Base-by-base conservation (phyloP, 164 flowering plant species). In the Berberis vulgaris region DNA sequence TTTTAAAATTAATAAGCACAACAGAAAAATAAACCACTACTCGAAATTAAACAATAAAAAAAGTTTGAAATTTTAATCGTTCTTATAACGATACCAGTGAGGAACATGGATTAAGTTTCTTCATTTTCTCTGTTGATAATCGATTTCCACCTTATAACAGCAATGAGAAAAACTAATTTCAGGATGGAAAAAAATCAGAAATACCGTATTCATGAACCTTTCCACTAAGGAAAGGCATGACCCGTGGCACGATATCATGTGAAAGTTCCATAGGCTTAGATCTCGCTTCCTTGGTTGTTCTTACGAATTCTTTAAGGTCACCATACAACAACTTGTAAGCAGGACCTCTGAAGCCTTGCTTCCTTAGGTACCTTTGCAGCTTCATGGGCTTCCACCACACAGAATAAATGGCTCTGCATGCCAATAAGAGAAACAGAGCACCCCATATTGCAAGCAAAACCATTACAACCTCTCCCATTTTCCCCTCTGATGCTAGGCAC, bases 301-400 rank as follows among this genome's bases (percentile, higher is more conserved):
- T 57, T 40, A 45, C 13, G 1, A 9, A 47, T 52, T 77, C 79
- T 39, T 68, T 74, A 13, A 55, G 0, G 62, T 81, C 77, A 41
- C 82, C 85, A 43, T 7, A 59, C 39, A 77, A 49, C 39, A 75
- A 11, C 42, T 65, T 68, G 64, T 77, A 77, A 0, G 79, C 41
- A 46, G 65, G 71, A 1, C 83, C 81, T 0, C 43, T 6, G 11
- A 79, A 13, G 9, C 85, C 81, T 57, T 77, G 79, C 26, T 71
- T 13, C 54, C 72, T 81, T 38, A 81, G 47, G 10, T 13, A 38
- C 49, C 64, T 72, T 65, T 79, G 79, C 3, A 72, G 60, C 57
- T 49, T 78, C 71, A 38, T 71, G 3, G 84, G 82, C 54, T 60
- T 71, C 49, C 73, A 47, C 85, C 82, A 82, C 4, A 71, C 63